Base-by-base conservation (phyloP, 805 yeast genomes). In the Wickerhamomyces bisporus region DNA sequence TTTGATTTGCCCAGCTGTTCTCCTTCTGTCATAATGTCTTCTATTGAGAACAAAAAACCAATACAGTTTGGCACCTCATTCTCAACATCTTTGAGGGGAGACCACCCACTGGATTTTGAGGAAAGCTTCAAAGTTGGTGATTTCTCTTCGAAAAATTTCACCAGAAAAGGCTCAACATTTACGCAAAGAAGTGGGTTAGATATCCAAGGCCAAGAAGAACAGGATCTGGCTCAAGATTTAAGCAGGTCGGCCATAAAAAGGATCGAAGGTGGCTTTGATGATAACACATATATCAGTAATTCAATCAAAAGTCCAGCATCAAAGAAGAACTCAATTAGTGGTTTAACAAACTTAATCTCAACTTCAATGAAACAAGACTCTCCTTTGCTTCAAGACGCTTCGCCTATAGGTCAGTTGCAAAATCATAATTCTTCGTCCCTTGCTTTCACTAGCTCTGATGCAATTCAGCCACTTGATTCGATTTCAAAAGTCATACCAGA, bases 241-340 rank as follows among this genome's bases (percentile, higher is more conserved):
- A 21, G 24, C 19, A n/a, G n/a, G n/a, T 38, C 51, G 3, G 36
- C 49, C 4, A 39, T 45, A n/a, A 42, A 35, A 9, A 45, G 43
- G 25, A 46, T 54, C 3, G 58, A 51, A 35, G 58, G 59, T 19
- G 59, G 59, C 1, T 55, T 55, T 21, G 52, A 46, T 11, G 45
- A 45, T 7, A 43, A 35, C 14, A 26, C 43, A 18, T 9, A 5
- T 5, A 7, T 12, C 14, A 30, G 16, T 19, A 7, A 30, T 2
- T 16, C 18, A 5, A 15, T 15, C 7, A 29, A 26, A 6, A 15
- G 18, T 10, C 6, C 26, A 26, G 24, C 15, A 2, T 19, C 13
- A 16, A 29, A 12, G 17, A 19, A n/a, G 18, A 26, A 33, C 30
- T 19, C 25, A 3, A 16, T 21, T 11, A 39, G 39, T 28, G 39